Evolutionary conservation across 2,329 filamentous ascomycete genomes (phyloP).

Genomic region (Fusarium pseudocircinatum): DNA sequence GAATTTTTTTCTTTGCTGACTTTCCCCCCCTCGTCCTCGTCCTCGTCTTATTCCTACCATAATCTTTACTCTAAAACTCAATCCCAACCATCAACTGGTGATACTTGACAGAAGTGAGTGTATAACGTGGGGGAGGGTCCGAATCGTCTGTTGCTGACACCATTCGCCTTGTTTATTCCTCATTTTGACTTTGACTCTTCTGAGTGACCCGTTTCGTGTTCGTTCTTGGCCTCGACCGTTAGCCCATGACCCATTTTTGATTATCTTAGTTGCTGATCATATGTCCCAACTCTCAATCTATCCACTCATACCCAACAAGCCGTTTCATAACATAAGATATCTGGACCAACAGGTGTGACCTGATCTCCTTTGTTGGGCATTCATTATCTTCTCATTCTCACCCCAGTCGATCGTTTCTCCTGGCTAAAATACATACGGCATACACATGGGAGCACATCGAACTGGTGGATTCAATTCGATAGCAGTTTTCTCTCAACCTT

Average conservation of each 20-base stretch:
- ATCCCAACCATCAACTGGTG: background rate
- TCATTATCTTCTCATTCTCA: background rate
- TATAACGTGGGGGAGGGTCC: conserved; percentile 1
- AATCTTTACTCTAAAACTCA: background rate
- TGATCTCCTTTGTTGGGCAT: background rate
- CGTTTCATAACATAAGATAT: background rate
- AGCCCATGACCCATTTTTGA: conserved; percentile 27
- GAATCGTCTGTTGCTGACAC: conserved; percentile 29
- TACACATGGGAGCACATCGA: background rate
- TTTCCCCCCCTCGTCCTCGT: background rate
- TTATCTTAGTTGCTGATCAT: conserved; percentile 23
- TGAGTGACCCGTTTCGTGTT: conserved; percentile 14
- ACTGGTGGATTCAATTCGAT: background rate
- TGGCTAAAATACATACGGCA: background rate
- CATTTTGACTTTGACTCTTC: background rate
- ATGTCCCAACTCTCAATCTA: background rate
- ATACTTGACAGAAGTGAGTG: background rate
- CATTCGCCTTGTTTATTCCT: conserved; percentile 21
- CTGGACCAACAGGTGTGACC: background rate
- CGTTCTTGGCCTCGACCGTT: conserved; percentile 1
- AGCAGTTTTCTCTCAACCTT: background rate
- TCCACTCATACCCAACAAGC: background rate
- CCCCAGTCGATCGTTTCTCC: background rate
- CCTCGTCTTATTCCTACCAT: background rate
- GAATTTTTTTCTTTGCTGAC: background rate